phyloP scores from a whole-genome alignment of 495 filamentous ascomycete species.

The Coniosporium apollinis region DNA sequence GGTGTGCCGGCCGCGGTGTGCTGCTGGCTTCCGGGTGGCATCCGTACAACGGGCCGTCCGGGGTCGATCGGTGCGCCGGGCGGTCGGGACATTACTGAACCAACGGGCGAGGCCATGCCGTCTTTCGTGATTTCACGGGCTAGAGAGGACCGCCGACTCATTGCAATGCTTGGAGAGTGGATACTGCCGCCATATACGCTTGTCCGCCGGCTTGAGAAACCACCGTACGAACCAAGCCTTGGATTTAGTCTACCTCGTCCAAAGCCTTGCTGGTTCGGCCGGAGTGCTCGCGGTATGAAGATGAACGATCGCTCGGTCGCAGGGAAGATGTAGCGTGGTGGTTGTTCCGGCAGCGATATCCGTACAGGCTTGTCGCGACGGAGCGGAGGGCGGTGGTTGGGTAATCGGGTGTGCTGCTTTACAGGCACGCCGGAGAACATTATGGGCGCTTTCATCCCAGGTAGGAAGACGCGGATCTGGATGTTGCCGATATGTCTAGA shows the following conservation, averaged over 20 bases:
- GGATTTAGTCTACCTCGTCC: constrained; percentile 51
- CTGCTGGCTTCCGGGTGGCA: constrained; percentile 46
- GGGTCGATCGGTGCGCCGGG: constrained; percentile 39
- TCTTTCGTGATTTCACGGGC: constrained; percentile 61
- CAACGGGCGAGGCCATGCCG: constrained; percentile 55
- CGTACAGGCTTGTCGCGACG: constrained; percentile 93
- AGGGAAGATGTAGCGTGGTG: constrained; percentile 79
- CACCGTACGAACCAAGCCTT: constrained; percentile 43
- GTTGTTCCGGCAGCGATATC: constrained; percentile 67
- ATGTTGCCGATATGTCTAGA: constrained; percentile 58
- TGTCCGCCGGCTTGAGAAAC: constrained; percentile 54
- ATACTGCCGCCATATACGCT: constrained; percentile 64
- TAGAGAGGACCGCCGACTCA: constrained; percentile 83
- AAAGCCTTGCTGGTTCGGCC: constrained; percentile 77
- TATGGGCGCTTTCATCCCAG: constrained; percentile 54
- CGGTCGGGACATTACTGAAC: constrained; percentile 54
- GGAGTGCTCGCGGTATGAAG: constrained; percentile 86
- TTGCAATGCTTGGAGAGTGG: constrained; percentile 80
- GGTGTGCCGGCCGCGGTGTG: background rate
- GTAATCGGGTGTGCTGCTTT: constrained; percentile 79
- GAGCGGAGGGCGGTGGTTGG: constrained; percentile 85
- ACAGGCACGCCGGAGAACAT: constrained; percentile 55
- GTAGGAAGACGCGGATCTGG: constrained; percentile 64
- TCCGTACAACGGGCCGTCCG: constrained; percentile 64
- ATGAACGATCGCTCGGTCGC: constrained; percentile 83